A percentile compares a stretch with the other conserved stretches of the same genome.
Conservation (phyloP, 352 stramenopile genomes). For the Globisporangium nunn region DNA sequence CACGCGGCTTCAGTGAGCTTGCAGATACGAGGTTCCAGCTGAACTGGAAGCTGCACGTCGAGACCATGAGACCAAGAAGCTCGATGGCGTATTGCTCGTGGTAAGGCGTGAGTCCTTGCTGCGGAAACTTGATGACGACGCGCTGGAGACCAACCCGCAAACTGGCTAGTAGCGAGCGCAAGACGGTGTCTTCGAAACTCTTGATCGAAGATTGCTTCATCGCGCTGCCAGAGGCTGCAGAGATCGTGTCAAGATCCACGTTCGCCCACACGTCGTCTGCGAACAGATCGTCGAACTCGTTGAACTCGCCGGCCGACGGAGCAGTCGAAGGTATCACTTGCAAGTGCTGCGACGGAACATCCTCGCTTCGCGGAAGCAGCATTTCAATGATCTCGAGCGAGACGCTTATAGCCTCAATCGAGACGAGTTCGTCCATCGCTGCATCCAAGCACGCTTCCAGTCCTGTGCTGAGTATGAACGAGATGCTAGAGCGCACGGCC, state of each 20-base stretch:
- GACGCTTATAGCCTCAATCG: conserved; percentile 28
- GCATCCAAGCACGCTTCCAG: conserved; percentile 39
- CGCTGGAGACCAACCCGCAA: conserved; percentile 43
- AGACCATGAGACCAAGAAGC: conserved; percentile 51
- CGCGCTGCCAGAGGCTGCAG: neutral
- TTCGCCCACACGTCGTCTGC: conserved; percentile 30
- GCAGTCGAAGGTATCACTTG: conserved; percentile 4
- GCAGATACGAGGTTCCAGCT: conserved; percentile 42
- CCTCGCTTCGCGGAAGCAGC: conserved; percentile 23
- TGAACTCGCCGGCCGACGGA: conserved; percentile 14
- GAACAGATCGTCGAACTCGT: conserved; percentile 49
- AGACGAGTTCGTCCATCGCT: conserved; percentile 23
- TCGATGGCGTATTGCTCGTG: conserved; percentile 65
- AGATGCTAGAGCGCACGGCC: conserved; percentile 30
- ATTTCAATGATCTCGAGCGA: conserved; percentile 52
- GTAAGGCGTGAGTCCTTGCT: conserved; percentile 18
- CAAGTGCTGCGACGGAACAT: conserved; percentile 22
- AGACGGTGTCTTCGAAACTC: conserved; percentile 16
- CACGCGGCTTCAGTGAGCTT: conserved; percentile 30
- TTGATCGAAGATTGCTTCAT: conserved; percentile 10
- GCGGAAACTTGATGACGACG: conserved; percentile 46
- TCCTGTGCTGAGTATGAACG: conserved; percentile 31
- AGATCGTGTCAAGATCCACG: conserved; percentile 32
- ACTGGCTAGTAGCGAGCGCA: conserved; percentile 24
- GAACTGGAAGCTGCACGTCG: conserved; percentile 53